A percentile compares a stretch with the other conserved stretches of the same genome.
These are phyloP conservation scores for Rauvolfia tetraphylla DNA, from an alignment of 257 asterid species.

Conservation along the genomic window DNA sequence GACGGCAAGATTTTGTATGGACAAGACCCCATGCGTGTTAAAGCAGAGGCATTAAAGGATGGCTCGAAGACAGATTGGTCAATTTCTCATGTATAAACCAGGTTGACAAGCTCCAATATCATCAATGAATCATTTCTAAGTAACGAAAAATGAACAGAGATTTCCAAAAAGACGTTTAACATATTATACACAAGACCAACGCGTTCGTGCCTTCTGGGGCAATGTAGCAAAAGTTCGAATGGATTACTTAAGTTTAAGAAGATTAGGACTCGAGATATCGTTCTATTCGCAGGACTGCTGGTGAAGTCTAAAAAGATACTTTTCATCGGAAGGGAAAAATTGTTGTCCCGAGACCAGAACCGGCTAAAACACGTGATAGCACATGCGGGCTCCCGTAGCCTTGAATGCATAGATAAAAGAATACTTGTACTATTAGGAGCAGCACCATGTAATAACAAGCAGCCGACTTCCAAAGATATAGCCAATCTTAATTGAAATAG, in stretches of 20 bases:
- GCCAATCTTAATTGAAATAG: conserved; percentile 1
- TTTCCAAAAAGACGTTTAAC: neutral
- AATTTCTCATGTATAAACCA: neutral
- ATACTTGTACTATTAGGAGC: neutral
- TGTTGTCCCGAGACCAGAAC: neutral
- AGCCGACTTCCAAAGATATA: conserved; percentile 1
- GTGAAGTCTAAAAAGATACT: neutral
- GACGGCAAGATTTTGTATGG: neutral
- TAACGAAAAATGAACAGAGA: neutral
- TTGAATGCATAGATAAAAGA: neutral
- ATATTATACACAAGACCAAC: too few relatives aligned
- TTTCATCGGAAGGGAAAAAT: neutral
- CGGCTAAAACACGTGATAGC: conserved; percentile 36
- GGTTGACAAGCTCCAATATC: conserved; percentile 9
- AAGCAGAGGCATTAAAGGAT: conserved; percentile 21
- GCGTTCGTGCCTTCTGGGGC: too few relatives aligned
- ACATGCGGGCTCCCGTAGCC: conserved; percentile 28
- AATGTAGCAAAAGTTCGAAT: too few relatives aligned
- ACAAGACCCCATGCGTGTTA: conserved; percentile 23
- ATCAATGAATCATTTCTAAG: too few relatives aligned
- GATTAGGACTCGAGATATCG: too few relatives aligned
- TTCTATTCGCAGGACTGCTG: too few relatives aligned
- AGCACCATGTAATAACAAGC: neutral
- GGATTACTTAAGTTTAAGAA: neutral
- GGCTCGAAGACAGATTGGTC: neutral